Evolutionary conservation across 768 basidiomycete species (phyloP).

Genomic region (Podaxis carcinomalis): DNA sequence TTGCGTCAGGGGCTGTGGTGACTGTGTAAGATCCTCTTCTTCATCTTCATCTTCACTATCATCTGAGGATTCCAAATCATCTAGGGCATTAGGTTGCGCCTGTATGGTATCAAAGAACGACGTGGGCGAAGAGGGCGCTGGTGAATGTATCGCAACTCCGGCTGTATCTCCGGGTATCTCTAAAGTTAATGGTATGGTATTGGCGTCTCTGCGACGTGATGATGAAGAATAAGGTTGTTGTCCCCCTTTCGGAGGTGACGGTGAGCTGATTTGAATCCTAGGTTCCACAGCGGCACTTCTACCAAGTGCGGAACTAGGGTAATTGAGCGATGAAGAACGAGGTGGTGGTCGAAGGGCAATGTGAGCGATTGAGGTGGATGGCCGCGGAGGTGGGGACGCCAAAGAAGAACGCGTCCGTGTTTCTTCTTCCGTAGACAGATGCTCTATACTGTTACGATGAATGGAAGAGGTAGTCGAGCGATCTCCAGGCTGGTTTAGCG

Average conservation of each 20-base stretch:
- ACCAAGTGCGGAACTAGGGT: conserved; percentile 15
- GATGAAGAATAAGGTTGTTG: conserved; percentile 32
- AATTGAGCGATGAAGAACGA: conserved; percentile 20
- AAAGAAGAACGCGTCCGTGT: conserved; percentile 27
- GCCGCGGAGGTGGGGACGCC: conserved; percentile 58
- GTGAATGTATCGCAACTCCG: conserved; percentile 40
- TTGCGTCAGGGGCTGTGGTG: conserved; percentile 13
- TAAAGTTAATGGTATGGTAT: conserved; percentile 28
- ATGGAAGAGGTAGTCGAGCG: conserved; percentile 18
- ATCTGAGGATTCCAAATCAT: conserved; percentile 64
- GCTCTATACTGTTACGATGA: conserved; percentile 16
- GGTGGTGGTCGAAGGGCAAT: conserved; percentile 27
- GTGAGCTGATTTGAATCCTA: conserved; percentile 34
- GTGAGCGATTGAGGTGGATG: conserved; percentile 57
- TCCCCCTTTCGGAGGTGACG: conserved; percentile 30
- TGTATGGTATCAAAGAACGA: conserved; percentile 78
- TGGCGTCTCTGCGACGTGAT: conserved; percentile 24
- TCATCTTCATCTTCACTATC: conserved; percentile 38
- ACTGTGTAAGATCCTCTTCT: conserved; percentile 27
- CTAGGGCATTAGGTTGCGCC: conserved; percentile 65
- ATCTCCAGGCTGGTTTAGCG: conserved; percentile 27
- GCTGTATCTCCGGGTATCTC: conserved; percentile 42
- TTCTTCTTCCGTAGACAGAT: not conserved
- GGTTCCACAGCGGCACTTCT: conserved; percentile 18
- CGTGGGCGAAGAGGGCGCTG: conserved; percentile 59